Evolutionary conservation across 2,329 filamentous ascomycete genomes (phyloP), one percentile per base, ranked within the genome.

Genomic region (Teratosphaeria nubilosa): DNA sequence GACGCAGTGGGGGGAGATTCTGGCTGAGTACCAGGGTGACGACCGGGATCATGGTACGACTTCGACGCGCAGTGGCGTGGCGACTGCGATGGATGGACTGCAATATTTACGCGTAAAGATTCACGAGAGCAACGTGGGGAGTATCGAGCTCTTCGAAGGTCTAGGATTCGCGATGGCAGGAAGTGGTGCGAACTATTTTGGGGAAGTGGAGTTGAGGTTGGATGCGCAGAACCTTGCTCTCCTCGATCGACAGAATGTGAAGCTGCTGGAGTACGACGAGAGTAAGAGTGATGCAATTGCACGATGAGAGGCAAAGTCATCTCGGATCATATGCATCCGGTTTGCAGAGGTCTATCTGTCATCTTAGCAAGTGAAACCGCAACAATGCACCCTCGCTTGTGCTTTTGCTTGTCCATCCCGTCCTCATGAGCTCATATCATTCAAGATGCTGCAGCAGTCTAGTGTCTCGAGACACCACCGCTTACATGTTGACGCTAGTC

Each of bases 401-500:
- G 41, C 41, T 48, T 48, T 48, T 48, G 41, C 41, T 48, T 16
- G n/a, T n/a, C 20, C 41, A 11, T 48, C 16, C 41, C 41, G n/a
- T 48, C 41, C 41, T 48, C 41, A 48, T 48, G 41, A 48, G 20
- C 41, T 48, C 41, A 22, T 48, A 48, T 48, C 41, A 22, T 48
- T 48, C 41, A 48, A 48, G 9, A 48, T 22, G 41, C 41, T n/a
- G 20, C n/a, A 20, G 41, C 20, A 22, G 20, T 48, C 41, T 48
- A 16, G 9, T 20, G 6, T 22, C 41, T 48, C 41, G 41, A 48
- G n/a, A 48, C 41, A 41, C 41, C 41, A 48, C 3, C n/a, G n/a
- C 41, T 56, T 90, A 95, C 78, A 96, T 77, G 81, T 89, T 91
- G 72, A 96, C 87, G 64, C 92, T 80, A 69, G 79, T 91, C 81